A percentile compares a stretch with the other conserved stretches of the same genome.
Conservation (phyloP, 2,329 filamentous ascomycete species). For the Pyricularia sp. region DNA sequence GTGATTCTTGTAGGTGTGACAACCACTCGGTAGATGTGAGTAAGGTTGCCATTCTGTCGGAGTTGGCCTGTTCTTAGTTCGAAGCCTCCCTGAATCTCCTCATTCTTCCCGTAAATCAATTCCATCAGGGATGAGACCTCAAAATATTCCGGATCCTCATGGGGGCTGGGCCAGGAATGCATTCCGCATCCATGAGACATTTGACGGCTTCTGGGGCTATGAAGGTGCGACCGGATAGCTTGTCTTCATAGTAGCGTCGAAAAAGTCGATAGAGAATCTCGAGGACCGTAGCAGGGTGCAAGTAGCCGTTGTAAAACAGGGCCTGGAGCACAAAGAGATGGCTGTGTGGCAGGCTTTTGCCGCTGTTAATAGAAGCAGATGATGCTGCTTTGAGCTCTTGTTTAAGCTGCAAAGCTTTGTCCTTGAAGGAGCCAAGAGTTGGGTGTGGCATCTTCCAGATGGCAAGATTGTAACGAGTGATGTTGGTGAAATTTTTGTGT, state of each 20-base stretch:
- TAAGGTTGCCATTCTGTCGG: conserved; percentile 28
- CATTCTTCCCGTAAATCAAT: conserved; percentile 30
- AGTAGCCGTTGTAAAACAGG: conserved; percentile 52
- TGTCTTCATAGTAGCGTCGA: conserved; percentile 23
- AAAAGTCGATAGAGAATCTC: conserved; percentile 25
- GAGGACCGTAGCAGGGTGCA: conserved; percentile 44
- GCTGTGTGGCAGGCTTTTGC: conserved; percentile 9
- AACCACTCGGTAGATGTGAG: conserved; percentile 42
- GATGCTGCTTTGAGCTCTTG: conserved; percentile 17
- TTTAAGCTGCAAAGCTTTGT: neutral
- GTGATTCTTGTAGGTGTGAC: conserved; percentile 52
- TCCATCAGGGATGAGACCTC: conserved; percentile 29
- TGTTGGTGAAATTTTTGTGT: conserved; percentile 15
- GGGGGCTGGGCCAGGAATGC: conserved; percentile 36
- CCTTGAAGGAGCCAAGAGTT: conserved; percentile 5
- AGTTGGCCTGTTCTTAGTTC: conserved; percentile 11
- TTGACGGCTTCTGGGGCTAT: conserved; percentile 46
- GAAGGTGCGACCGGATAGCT: conserved; percentile 19
- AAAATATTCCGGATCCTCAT: conserved; percentile 32
- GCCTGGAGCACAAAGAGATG: conserved; percentile 51
- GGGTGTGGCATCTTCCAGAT: neutral
- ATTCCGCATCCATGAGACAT: conserved; percentile 31
- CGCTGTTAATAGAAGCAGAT: neutral
- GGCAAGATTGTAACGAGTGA: conserved; percentile 14
- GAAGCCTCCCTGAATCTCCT: conserved; percentile 12